Evolutionary conservation across 768 basidiomycete genomes (phyloP).

Genomic region (Suillus paluster): DNA sequence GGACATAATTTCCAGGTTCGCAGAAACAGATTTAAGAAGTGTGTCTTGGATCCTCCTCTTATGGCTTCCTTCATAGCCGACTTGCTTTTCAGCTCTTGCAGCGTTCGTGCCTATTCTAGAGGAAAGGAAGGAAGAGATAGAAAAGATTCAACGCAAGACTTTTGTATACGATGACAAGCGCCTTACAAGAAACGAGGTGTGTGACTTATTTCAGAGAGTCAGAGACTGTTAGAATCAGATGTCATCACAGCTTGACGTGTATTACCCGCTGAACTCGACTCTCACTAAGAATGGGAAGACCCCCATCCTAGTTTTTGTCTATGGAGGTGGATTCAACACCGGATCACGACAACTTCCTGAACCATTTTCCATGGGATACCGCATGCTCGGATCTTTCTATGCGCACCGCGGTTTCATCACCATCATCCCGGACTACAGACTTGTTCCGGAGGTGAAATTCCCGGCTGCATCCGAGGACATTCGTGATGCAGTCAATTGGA

Average conservation of each 20-base stretch:
- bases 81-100: conserved; percentile 44
- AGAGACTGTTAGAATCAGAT: no score
- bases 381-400: conserved; percentile 63
- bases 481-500: conserved; percentile 63
- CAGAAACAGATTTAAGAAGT: conserved; percentile 41
- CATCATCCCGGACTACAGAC: conserved; percentile 72
- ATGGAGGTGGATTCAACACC: conserved; percentile 65
- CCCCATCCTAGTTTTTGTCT: conserved; percentile 64
- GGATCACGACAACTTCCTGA: conserved; percentile 54
- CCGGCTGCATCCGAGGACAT: conserved; percentile 61
- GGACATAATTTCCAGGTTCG: conserved; percentile 40
- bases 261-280: conserved; percentile 51
- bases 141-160: conserved; percentile 51
- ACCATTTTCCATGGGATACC: conserved; percentile 55
- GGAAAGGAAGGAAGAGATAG: conserved; percentile 49
- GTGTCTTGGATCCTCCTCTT: conserved; percentile 19
- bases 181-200: neutral
- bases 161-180: conserved; percentile 54
- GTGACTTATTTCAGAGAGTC: neutral
- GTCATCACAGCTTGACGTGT: conserved; percentile 63
- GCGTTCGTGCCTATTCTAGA: conserved; percentile 57
- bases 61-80: conserved; percentile 2
- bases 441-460: conserved; percentile 60
- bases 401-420: conserved; percentile 61
- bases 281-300: conserved; percentile 33